These are phyloP conservation scores for Alternaria brassicicola DNA, from an alignment of 2,329 filamentous ascomycete species.

Conservation along the genomic window DNA sequence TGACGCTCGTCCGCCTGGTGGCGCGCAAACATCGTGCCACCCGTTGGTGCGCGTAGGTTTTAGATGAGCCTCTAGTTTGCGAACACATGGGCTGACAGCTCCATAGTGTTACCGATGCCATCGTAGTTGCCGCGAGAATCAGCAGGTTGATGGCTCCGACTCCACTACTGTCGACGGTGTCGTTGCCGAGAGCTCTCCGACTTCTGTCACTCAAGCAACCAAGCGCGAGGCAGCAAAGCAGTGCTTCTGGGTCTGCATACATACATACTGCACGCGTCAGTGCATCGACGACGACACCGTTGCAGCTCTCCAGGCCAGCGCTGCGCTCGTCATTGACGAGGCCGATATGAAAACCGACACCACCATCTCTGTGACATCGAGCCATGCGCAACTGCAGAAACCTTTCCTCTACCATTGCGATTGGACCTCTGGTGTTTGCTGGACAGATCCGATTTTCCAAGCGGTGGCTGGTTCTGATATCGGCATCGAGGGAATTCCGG, in stretches of 20 bases:
- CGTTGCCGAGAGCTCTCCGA: background rate
- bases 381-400: background rate
- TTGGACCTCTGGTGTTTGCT: background rate
- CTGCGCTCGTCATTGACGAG: constrained; percentile 7
- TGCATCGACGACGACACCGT: background rate
- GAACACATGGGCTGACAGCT: background rate
- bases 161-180: background rate
- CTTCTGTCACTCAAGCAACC: background rate
- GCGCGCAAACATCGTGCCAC: background rate
- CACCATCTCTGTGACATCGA: background rate
- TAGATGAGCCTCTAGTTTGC: background rate
- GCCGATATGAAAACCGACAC: background rate
- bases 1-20: background rate
- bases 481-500: background rate
- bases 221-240: background rate
- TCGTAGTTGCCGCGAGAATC: background rate
- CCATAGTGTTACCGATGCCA: constrained; percentile 1
- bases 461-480: background rate
- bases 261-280: background rate
- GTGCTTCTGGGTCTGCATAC: constrained; percentile 2
- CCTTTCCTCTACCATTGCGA: background rate
- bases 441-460: background rate
- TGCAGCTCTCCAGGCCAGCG: background rate
- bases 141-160: background rate
- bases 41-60: background rate